Percentiles rank a stretch among this genome's conserved stretches.
Conservation (phyloP, 192 early-diverging fungal species). For the Obelidium mucronatum region DNA sequence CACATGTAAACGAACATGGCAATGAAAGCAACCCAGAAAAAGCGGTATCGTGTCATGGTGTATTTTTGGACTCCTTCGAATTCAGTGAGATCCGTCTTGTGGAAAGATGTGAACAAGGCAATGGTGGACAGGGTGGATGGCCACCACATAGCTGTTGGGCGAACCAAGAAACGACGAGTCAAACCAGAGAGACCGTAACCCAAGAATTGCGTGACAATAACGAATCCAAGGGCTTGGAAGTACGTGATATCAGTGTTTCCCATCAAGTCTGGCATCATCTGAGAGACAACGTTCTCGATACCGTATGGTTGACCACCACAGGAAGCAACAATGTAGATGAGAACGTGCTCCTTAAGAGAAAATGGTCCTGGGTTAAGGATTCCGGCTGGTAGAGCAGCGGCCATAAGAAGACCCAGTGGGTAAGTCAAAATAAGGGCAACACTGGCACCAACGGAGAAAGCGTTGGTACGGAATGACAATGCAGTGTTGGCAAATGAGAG, state of each 20-base stretch:
- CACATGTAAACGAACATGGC: conserved; percentile 18
- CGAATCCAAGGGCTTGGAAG: conserved; percentile 42
- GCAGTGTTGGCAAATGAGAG: conserved; percentile 38
- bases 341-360: not conserved
- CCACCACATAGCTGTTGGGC: conserved; percentile 89
- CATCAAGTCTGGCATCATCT: conserved; percentile 1
- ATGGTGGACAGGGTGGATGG: conserved; percentile 60
- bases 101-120: conserved; percentile 28
- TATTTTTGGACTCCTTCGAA: not conserved
- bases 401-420: conserved; percentile 58
- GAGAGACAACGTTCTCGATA: conserved; percentile 15
- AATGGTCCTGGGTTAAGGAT: conserved; percentile 74
- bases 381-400: conserved; percentile 30
- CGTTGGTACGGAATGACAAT: conserved; percentile 53
- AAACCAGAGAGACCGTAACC: conserved; percentile 76
- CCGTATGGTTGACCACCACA: not conserved
- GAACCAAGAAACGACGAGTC: conserved; percentile 79
- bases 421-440: conserved; percentile 79
- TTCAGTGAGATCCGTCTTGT: not conserved
- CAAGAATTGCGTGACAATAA: conserved; percentile 73
- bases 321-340: not conserved
- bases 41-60: not conserved
- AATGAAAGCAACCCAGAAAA: conserved; percentile 25
- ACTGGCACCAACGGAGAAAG: conserved; percentile 66
- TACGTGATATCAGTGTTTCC: conserved; percentile 19